Evolutionary conservation across 495 filamentous ascomycete genomes (phyloP).

Genomic region (Lichenothelia convexa): DNA sequence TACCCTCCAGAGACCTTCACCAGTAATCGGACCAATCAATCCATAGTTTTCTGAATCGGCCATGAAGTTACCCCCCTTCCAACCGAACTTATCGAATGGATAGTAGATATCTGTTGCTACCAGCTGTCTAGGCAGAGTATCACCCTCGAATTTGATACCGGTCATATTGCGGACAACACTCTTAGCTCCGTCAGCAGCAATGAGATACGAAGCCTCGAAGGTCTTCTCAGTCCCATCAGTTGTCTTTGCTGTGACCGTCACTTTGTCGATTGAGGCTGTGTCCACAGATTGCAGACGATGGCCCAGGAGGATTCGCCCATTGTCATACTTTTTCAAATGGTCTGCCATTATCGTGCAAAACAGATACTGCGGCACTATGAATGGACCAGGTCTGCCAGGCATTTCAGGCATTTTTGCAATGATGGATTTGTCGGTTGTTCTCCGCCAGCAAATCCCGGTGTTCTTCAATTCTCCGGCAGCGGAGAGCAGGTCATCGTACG

Average conservation of each 20-base stretch:
- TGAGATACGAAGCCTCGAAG: conserved; percentile 6
- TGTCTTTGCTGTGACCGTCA: conserved; percentile 1
- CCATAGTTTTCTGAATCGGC: conserved; percentile 13
- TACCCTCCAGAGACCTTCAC: conserved; percentile 9
- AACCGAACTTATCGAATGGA: conserved; percentile 12
- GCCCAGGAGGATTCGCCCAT: conserved; percentile 4
- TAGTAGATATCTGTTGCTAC: conserved; percentile 12
- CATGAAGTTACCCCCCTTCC: conserved; percentile 9
- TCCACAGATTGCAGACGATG: conserved; percentile 2
- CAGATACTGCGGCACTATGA: conserved; percentile 11
- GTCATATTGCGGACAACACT: conserved; percentile 7
- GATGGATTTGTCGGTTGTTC: conserved; percentile 5
- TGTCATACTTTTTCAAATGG: conserved; percentile 6
- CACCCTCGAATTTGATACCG: conserved; percentile 13
- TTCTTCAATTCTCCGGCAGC: conserved; percentile 2
- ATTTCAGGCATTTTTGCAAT: conserved; percentile 7
- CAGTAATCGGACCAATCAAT: conserved; percentile 8
- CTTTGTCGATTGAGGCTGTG: conserved; percentile 1
- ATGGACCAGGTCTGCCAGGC: conserved; percentile 7
- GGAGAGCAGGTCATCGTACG: conserved; percentile 6
- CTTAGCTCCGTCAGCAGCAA: conserved; percentile 13
- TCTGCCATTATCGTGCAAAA: conserved; percentile 9
- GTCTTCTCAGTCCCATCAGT: not conserved
- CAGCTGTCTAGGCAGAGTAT: conserved; percentile 11
- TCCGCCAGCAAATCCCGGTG: conserved; percentile 6